Conservation (phyloP, 2,329 filamentous ascomycete species). For the Diplodia intermedia region DNA sequence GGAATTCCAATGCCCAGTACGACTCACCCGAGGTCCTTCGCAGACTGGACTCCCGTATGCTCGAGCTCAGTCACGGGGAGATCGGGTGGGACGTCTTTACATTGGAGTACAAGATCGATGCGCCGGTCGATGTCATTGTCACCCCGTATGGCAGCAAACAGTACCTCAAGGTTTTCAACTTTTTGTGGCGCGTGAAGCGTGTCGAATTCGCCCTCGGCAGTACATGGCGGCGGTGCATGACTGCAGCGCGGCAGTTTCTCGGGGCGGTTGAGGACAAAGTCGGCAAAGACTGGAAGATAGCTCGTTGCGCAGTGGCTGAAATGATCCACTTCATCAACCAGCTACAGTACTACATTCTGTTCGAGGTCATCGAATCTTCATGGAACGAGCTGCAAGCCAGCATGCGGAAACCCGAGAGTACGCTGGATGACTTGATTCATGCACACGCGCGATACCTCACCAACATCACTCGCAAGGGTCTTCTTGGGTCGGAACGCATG, state of each 20-base stretch:
- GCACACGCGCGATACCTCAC: conserved; percentile 91
- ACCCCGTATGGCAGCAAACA: conserved; percentile 95
- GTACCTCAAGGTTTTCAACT: conserved; percentile 99
- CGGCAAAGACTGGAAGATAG: conserved; percentile 84
- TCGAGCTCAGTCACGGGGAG: conserved; percentile 93
- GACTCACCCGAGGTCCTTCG: conserved; percentile 91
- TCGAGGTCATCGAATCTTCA: conserved; percentile 95
- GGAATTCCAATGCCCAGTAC: conserved; percentile 95
- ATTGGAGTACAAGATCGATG: conserved; percentile 96
- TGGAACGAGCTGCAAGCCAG: conserved; percentile 90
- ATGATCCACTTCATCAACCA: conserved; percentile 99
- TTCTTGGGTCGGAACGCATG: conserved; percentile 74
- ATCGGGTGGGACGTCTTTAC: conserved; percentile 99
- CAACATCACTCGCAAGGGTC: conserved; percentile 93
- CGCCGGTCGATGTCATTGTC: conserved; percentile 94
- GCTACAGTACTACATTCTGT: conserved; percentile 97
- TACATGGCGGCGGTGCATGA: conserved; percentile 96
- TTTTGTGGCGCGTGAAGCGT: conserved; percentile 96
- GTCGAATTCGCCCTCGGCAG: conserved; percentile 92
- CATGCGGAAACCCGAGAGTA: conserved; percentile 83
- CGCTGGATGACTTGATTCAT: conserved; percentile 91
- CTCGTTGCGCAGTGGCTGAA: conserved; percentile 86
- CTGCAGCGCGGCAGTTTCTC: conserved; percentile 88
- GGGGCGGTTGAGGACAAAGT: conserved; percentile 76
- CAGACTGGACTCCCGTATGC: conserved; percentile 94